phyloP scores from a whole-genome alignment of 805 yeast species.

The Lipomyces kockii region DNA sequence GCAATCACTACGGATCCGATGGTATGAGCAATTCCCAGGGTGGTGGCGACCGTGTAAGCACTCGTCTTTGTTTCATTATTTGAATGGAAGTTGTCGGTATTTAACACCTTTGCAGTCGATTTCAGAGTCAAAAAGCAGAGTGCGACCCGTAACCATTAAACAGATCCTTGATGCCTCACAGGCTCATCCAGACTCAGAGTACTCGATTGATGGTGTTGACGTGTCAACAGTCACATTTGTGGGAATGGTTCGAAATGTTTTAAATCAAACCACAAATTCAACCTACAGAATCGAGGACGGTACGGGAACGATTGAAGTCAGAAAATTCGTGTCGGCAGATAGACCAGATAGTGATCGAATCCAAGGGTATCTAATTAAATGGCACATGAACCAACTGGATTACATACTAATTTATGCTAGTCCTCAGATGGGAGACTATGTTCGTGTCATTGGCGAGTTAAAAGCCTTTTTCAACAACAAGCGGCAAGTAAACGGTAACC shows the following conservation, averaged over 20 bases:
- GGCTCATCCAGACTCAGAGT: slow-evolving; percentile 59
- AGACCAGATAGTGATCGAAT: slow-evolving; percentile 20
- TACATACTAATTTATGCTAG: slow-evolving; percentile 6
- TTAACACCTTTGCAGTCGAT: slow-evolving; percentile 4
- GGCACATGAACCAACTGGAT: background rate
- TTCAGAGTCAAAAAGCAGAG: slow-evolving; percentile 28
- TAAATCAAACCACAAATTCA: slow-evolving; percentile 51
- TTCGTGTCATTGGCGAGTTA: slow-evolving; percentile 53
- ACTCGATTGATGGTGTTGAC: slow-evolving; percentile 56
- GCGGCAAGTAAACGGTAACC: slow-evolving; percentile 56
- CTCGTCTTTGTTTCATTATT: background rate
- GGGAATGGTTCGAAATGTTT: slow-evolving; percentile 60
- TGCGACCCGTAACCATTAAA: slow-evolving; percentile 65
- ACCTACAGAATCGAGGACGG: slow-evolving; percentile 66
- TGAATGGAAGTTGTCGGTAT: background rate
- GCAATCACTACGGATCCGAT: slow-evolving; percentile 18
- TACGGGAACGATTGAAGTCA: slow-evolving; percentile 62
- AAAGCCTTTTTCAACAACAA: slow-evolving; percentile 55
- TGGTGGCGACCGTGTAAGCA: slow-evolving; percentile 25
- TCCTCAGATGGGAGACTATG: slow-evolving; percentile 49
- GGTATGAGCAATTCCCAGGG: slow-evolving; percentile 21
- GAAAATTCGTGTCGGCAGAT: slow-evolving; percentile 55
- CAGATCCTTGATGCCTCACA: slow-evolving; percentile 61
- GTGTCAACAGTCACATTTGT: slow-evolving; percentile 52
- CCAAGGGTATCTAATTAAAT: background rate